Evolutionary conservation across 352 stramenopile genomes (phyloP).

Genomic region (Phytophthora sp.): DNA sequence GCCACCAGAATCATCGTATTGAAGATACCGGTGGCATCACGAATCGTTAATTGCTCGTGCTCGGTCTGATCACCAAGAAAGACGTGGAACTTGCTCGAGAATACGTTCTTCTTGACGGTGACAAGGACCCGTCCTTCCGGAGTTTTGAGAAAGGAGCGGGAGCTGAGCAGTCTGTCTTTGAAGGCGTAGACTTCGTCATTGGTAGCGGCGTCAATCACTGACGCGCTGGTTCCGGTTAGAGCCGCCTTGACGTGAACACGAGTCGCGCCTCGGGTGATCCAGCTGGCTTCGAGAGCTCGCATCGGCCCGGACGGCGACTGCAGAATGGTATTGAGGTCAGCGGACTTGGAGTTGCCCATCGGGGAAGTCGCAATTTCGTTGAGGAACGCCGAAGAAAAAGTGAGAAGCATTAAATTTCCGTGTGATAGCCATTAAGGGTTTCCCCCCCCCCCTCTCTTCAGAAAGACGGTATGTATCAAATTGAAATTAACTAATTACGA

Average conservation of each 20-base stretch:
- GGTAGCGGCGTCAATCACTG: neutral
- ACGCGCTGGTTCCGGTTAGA: neutral
- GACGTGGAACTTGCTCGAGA: slow-evolving; percentile 3
- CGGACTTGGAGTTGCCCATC: slow-evolving; percentile 1
- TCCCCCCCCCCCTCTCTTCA: too few relatives aligned
- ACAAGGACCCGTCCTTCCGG: neutral
- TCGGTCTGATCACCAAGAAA: neutral
- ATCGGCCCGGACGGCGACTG: neutral
- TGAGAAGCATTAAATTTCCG: too few relatives aligned
- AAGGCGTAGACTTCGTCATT: neutral
- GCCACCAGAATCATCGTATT: neutral
- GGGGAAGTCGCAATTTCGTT: neutral
- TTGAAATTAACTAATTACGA: too few relatives aligned
- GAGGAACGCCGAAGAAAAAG: neutral
- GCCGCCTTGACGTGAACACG: neutral
- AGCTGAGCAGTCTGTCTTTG: neutral
- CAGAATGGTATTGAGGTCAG: neutral
- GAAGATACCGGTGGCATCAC: slow-evolving; percentile 1
- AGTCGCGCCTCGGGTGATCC: neutral
- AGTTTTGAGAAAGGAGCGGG: neutral
- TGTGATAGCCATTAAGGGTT: too few relatives aligned
- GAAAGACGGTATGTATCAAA: too few relatives aligned
- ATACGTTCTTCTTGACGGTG: neutral
- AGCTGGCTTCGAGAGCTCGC: slow-evolving; percentile 1
- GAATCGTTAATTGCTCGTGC: neutral